Percentiles rank a stretch among this genome's conserved stretches.
Evolutionary conservation across 768 basidiomycete species (phyloP).

Genomic region (Suillus sp.): DNA sequence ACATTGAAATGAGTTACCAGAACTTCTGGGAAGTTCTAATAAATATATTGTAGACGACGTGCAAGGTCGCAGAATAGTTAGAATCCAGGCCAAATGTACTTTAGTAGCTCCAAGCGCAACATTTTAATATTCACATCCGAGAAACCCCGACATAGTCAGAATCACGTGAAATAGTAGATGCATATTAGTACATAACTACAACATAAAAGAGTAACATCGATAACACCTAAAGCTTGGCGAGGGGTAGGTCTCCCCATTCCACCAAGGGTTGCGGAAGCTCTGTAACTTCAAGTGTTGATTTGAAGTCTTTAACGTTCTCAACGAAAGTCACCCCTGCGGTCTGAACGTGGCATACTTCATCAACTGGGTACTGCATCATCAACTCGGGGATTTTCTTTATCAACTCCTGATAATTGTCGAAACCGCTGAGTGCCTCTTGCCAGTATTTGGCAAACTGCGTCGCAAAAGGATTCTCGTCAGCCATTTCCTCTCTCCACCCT

Average conservation of each 20-base stretch:
- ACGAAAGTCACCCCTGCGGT: constrained; percentile 59
- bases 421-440: constrained; percentile 42
- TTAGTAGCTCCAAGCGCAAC: not conserved
- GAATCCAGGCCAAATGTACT: not conserved
- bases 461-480: constrained; percentile 57
- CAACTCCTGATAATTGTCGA: constrained; percentile 41
- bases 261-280: constrained; percentile 67
- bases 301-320: constrained; percentile 68
- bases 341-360: constrained; percentile 47
- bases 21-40: not conserved
- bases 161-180: not conserved
- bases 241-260: constrained; percentile 73
- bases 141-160: not conserved
- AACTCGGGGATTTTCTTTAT: constrained; percentile 59
- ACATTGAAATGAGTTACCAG: not conserved
- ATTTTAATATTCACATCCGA: not conserved
- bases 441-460: constrained; percentile 69
- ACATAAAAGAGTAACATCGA: not conserved
- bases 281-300: constrained; percentile 53
- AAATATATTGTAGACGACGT: no score
- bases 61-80: not conserved
- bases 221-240: constrained; percentile 50
- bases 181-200: constrained; percentile 1
- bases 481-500: constrained; percentile 52
- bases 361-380: constrained; percentile 55